Conservation (phyloP, 1,284 basidiomycete genomes). For the Apiotrichum siamense region DNA sequence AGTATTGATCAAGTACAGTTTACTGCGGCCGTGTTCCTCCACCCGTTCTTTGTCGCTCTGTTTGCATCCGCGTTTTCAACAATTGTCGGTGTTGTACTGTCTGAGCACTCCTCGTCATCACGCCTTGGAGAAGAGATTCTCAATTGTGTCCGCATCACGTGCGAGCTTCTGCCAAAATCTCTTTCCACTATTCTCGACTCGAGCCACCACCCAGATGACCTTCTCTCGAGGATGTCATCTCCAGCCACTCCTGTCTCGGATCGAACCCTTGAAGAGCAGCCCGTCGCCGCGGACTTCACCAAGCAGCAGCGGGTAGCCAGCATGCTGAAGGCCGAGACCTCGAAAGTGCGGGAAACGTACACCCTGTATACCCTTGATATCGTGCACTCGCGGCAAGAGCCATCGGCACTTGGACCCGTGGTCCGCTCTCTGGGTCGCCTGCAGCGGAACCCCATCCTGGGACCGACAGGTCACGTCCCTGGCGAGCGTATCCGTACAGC, state of each 20-base stretch:
- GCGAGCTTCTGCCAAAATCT: conserved; percentile 31
- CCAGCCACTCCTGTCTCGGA: background rate
- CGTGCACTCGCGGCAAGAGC: conserved; percentile 13
- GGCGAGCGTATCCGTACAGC: conserved; percentile 40
- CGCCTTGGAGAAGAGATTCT: conserved; percentile 24
- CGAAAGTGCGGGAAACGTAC: conserved; percentile 14
- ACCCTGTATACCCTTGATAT: conserved; percentile 25
- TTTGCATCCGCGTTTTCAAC: conserved; percentile 40
- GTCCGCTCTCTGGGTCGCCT: conserved; percentile 26
- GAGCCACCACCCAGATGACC: background rate
- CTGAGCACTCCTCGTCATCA: conserved; percentile 24
- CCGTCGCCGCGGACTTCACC: background rate
- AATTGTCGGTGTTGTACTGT: conserved; percentile 24
- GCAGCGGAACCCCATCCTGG: conserved; percentile 37
- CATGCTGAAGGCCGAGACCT: conserved; percentile 19
- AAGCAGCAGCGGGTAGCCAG: conserved; percentile 23
- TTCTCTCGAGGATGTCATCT: background rate
- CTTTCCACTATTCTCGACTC: conserved; percentile 23
- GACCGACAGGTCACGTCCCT: conserved; percentile 34
- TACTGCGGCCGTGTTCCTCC: conserved; percentile 22
- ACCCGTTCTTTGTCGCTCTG: conserved; percentile 39
- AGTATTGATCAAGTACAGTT: background rate
- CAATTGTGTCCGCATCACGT: conserved; percentile 18
- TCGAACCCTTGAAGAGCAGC: conserved; percentile 1
- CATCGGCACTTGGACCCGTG: conserved; percentile 17